Conservation (phyloP, 202 grass and related monocot species). For the Schoenoplectus triqueter region DNA sequence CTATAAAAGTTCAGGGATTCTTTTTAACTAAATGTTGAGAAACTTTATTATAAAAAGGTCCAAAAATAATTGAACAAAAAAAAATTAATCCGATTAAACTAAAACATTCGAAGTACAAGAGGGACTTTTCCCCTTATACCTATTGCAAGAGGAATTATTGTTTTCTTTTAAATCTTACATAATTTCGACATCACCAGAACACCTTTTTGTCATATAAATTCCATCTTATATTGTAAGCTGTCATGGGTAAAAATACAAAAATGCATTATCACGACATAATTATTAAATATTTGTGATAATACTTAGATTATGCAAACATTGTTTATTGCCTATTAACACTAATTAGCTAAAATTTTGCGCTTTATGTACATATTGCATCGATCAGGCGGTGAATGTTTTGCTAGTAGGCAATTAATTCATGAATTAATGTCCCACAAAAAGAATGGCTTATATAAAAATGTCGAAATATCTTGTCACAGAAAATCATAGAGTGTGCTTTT, state of each 20-base stretch:
- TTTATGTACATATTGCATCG: too few relatives aligned
- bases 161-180: neutral
- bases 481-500: neutral
- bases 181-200: neutral
- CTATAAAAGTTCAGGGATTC: too few relatives aligned
- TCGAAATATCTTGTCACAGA: conserved; percentile 5
- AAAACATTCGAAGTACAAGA: too few relatives aligned
- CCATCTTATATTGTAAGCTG: neutral
- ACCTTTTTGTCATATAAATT: neutral
- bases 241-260: neutral
- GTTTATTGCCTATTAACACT: neutral
- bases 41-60: too few relatives aligned
- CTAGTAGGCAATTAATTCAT: neutral
- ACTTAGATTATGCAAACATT: neutral
- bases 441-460: neutral
- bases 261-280: neutral
- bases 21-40: too few relatives aligned
- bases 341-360: neutral
- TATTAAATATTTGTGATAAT: neutral
- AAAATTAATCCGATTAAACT: too few relatives aligned
- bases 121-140: too few relatives aligned
- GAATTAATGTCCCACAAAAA: neutral
- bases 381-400: neutral
- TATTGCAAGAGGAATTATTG: too few relatives aligned
- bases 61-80: too few relatives aligned